Conservation (phyloP, 2,329 filamentous ascomycete genomes). For the Ceratocystis ficicola region DNA sequence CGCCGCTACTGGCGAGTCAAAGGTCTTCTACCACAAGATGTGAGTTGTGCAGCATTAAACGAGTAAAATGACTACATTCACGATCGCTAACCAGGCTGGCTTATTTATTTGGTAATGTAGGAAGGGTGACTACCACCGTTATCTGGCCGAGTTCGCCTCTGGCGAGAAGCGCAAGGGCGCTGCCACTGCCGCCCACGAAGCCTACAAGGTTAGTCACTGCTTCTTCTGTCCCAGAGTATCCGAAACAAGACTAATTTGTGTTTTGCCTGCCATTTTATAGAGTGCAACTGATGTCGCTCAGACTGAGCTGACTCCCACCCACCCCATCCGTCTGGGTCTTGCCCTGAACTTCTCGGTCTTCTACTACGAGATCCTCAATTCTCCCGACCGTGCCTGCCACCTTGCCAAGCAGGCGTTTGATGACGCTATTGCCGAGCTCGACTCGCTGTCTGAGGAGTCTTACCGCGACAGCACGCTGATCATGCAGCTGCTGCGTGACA, state of each 20-base stretch:
- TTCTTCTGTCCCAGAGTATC: slow-evolving; percentile 35
- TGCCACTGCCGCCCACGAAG: slow-evolving; percentile 87
- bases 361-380: slow-evolving; percentile 99
- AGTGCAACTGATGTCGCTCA: slow-evolving; percentile 95
- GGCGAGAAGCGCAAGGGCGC: slow-evolving; percentile 92
- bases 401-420: slow-evolving; percentile 98
- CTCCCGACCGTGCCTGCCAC: slow-evolving; percentile 94
- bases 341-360: slow-evolving; percentile 99
- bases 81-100: slow-evolving; percentile 13
- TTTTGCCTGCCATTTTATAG: slow-evolving; percentile 33
- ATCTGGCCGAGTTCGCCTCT: slow-evolving; percentile 91
- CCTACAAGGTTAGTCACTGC: slow-evolving; percentile 93
- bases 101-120: slow-evolving; percentile 34
- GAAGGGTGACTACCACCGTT: slow-evolving; percentile 98
- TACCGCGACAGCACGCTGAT: slow-evolving; percentile 98
- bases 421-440: slow-evolving; percentile 94
- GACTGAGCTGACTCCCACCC: slow-evolving; percentile 91
- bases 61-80: neutral
- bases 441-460: slow-evolving; percentile 93
- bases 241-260: too few species aligned
- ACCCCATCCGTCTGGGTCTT: slow-evolving; percentile 94
- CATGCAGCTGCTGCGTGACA: slow-evolving; percentile 98
- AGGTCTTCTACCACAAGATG: slow-evolving; percentile 99
- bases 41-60: slow-evolving; percentile 38
- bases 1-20: slow-evolving; percentile 92